Evolutionary conservation across 2,329 filamentous ascomycete species (phyloP).

Genomic region (Aspergillus caelatus): DNA sequence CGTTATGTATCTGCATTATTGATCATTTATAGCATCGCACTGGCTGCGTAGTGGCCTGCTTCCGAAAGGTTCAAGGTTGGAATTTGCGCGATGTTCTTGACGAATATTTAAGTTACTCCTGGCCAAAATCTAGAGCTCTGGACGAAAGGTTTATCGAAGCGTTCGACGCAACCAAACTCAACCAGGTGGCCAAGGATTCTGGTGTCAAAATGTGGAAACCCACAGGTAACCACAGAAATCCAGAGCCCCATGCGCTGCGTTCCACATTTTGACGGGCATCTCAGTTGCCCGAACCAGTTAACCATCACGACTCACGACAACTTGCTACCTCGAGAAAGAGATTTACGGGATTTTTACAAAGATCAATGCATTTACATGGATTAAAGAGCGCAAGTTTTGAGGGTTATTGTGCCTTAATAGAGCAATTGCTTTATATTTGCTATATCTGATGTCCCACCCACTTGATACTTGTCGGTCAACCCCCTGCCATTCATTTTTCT

Average conservation of each 20-base stretch:
- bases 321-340: neutral
- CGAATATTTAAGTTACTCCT: constrained; percentile 71
- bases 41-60: constrained; percentile 80
- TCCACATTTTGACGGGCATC: constrained; percentile 6
- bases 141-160: constrained; percentile 32
- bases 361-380: neutral
- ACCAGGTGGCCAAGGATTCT: constrained; percentile 19
- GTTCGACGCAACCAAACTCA: constrained; percentile 28
- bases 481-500: no score
- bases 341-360: neutral
- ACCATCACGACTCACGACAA: neutral
- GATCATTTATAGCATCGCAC: constrained; percentile 70
- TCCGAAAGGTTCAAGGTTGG: constrained; percentile 75
- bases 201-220: constrained; percentile 22
- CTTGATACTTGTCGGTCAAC: neutral
- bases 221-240: constrained; percentile 8
- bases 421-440: neutral
- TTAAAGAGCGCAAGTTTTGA: neutral
- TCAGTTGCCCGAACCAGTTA: neutral
- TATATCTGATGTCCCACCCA: neutral
- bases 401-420: neutral
- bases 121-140: constrained; percentile 51
- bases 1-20: neutral
- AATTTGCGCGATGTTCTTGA: constrained; percentile 62
- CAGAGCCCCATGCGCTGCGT: neutral